Percentiles rank a stretch among this genome's conserved stretches.
phyloP scores from a whole-genome alignment of 768 basidiomycete genomes.

The Goffeauzyma gilvescens region DNA sequence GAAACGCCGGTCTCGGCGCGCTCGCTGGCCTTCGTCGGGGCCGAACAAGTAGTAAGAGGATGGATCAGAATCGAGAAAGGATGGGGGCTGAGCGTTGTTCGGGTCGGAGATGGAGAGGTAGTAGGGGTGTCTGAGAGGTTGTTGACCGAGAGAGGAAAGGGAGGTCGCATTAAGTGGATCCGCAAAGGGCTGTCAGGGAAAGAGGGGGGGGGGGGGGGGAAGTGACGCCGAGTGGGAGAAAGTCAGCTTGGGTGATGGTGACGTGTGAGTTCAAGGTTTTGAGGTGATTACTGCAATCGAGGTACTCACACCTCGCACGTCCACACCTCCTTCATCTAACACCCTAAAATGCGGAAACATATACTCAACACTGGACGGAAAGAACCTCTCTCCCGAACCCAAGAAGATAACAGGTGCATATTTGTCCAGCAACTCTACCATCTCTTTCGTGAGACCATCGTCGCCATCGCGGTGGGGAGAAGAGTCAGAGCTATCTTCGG shows the following conservation, averaged over 20 bases:
- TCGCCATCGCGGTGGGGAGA: conserved; percentile 1
- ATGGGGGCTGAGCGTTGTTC: neutral
- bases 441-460: conserved; percentile 6
- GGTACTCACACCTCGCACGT: neutral
- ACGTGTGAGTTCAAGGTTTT: no score
- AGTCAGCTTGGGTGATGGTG: no score
- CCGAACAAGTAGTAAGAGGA: neutral
- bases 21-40: neutral
- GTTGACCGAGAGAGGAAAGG: no score
- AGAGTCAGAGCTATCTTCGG: neutral
- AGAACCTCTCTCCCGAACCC: conserved; percentile 16
- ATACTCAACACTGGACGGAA: conserved; percentile 22
- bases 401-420: conserved; percentile 23
- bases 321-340: neutral
- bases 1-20: neutral
- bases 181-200: neutral
- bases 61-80: neutral
- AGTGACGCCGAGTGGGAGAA: neutral
- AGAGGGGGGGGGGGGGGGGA: neutral
- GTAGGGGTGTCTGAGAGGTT: neutral
- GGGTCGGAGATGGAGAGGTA: neutral
- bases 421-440: conserved; percentile 13
- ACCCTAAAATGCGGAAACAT: conserved; percentile 22
- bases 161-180: neutral
- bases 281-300: neutral